Base-by-base conservation (phyloP, 768 basidiomycete genomes). In the Tylopilus cervinicoccineus region DNA sequence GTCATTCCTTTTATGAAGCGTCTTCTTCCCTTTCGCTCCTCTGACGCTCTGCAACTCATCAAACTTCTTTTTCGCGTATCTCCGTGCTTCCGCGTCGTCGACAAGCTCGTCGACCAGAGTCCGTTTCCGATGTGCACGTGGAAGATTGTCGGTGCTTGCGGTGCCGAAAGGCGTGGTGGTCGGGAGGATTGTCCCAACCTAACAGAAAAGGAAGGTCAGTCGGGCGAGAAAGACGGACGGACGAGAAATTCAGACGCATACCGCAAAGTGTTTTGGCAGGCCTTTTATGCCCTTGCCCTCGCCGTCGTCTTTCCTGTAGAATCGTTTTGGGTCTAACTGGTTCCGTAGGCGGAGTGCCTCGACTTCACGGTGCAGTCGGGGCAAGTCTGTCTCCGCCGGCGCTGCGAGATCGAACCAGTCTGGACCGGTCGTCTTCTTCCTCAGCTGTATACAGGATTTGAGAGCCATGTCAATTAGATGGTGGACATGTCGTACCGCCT, bases 21-120 rank as follows among this genome's bases (percentile, higher is more conserved):
- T 91, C 43, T 82, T 83, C 54, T 76, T 77, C 8, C 90, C 89
- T 58, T 72, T 81, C 14, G 81, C 81, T 17, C 79, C 83, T 57
- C 84, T 76, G 36, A 81, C 78, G 6, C 66, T 62, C 68, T 90
- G 85, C 39, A 93, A 68, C 44, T 90, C 87, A 52, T 80, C 79
- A 68, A 92, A 93, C 71, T 94, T 94, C 72, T 79, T 83, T 72
- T 93, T 93, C n/a, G 93, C 86, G 62, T 93, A 93, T 51, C 84
- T 76, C 64, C 81, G 82, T 23, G 88, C 80, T 67, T 93, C 88
- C 3, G 88, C 84, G 69, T 94, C 92, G 58, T 88, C 88, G 43
- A 94, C 81, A 29, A 95, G 74, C 59, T 94, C 93, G 52, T 93
- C 91, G 20, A 96, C 87, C 38, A 93, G 69, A 5, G 86, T 89